Base-by-base conservation (phyloP, 2,329 filamentous ascomycete species). In the Sporothrix brasiliensis region DNA sequence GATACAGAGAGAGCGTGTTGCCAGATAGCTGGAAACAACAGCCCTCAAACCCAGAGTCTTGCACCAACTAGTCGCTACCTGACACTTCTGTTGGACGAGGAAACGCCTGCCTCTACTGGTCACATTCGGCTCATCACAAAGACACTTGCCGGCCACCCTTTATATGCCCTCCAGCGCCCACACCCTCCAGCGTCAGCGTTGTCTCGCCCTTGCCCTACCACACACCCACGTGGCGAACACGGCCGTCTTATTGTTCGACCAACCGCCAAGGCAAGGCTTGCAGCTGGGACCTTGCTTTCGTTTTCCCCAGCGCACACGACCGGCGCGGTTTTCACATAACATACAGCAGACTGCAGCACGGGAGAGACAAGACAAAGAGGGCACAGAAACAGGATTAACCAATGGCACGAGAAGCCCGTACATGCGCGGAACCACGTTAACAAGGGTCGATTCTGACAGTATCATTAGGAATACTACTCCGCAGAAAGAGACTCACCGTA, bases 211-310 rank as follows among this genome's bases (percentile, higher is more conserved):
- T 44, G 34, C 58, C 68, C 49, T 69, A 63, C 49, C 56, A 65
- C 58, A 30, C 68, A 53, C 58, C 56, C 68, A 65, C 58, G 58
- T 69, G 68, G 56, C 63, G 47, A 34, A 24, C 39, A 24, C 50
- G 24, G n/a, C 27, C 11, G 4, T 41, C 49, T 52, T 44, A 39
- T 34, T 53, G 63, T 67, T 67, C 49, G 49, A 52, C 30, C 30
- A 67, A 50, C 63, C 47, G 27, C 30, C 30, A n/a, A 24, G 30
- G 19, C 19, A 41, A 67, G 30, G 30, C 47, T 41, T 53, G 21
- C 49, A 30, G 16, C 27, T 27, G n/a, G 34, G 30, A 21, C 2
- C 19, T 34, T 53, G 9, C 50, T 30, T 63, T 34, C 16, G 41
- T 44, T 24, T 39, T 27, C 49, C 11, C 11, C 13, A 44, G 5